Evolutionary conservation across 352 stramenopile genomes (phyloP).

Genomic region (Globisporangium paroecandrum): DNA sequence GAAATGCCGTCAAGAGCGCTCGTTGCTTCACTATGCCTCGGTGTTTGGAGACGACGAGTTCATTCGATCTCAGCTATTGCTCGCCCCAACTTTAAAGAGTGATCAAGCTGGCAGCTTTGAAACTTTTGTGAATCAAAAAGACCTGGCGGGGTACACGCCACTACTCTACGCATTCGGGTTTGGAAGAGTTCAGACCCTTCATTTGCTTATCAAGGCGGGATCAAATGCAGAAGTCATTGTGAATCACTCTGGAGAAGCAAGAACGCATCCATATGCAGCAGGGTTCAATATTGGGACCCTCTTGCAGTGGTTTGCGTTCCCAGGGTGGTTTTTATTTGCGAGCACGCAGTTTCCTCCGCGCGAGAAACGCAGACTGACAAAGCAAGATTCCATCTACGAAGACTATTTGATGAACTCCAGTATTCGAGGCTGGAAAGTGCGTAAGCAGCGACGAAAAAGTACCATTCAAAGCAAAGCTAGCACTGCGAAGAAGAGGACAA

Average conservation of each 20-base stretch:
- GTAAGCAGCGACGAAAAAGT: not conserved
- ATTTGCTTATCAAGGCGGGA: slow-evolving; percentile 30
- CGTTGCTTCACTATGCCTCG: slow-evolving; percentile 49
- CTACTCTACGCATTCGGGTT: slow-evolving; percentile 59
- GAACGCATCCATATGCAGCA: slow-evolving; percentile 44
- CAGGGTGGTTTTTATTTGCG: slow-evolving; percentile 53
- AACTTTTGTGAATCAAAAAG: slow-evolving; percentile 28
- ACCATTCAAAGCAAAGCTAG: slow-evolving; percentile 8
- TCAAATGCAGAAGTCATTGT: slow-evolving; percentile 31
- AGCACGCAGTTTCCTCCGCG: slow-evolving; percentile 18
- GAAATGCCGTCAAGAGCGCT: slow-evolving; percentile 25
- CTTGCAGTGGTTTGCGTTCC: slow-evolving; percentile 49
- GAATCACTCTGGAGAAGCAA: slow-evolving; percentile 41
- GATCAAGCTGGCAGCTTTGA: not conserved
- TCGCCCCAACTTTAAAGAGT: slow-evolving; percentile 4
- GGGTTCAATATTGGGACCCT: slow-evolving; percentile 46
- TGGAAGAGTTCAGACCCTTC: slow-evolving; percentile 29
- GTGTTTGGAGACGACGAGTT: slow-evolving; percentile 38
- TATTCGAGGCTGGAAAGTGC: slow-evolving; percentile 32
- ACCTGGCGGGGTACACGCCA: slow-evolving; percentile 43
- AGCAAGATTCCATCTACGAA: slow-evolving; percentile 25
- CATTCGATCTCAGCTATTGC: slow-evolving; percentile 14
- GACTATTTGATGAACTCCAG: slow-evolving; percentile 40
- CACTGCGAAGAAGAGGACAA: not conserved
- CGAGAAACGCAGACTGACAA: slow-evolving; percentile 33